Evolutionary conservation across 495 filamentous ascomycete genomes (phyloP), one percentile per base, ranked within the genome.

Genomic region (Aspergillus campestris): DNA sequence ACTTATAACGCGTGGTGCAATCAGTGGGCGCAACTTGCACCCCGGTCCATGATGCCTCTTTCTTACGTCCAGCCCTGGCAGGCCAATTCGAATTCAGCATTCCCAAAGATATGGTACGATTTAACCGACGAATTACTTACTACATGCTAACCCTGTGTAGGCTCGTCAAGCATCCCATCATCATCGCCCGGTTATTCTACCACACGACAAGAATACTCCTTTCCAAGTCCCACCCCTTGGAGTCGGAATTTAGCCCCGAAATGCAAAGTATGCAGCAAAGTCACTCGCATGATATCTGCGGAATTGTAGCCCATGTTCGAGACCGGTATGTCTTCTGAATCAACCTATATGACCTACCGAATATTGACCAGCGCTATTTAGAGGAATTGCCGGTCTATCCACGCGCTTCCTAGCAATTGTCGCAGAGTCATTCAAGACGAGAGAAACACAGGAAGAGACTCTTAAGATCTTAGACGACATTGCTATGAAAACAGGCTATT

Each of bases 171-270:
- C 78, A 86, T 34, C 78, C 85, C 7, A 81, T 86, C 5, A 80
- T 89, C 30, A 75, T 95, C 34, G 89, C 84, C 8, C 80, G 87
- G 8, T 73, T 96, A n/a, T 88, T 95, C 51, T 97, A 94, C 58
- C 91, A 96, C 56, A 90, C 85, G 0, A 78, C 84, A 28, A 81
- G 89, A 63, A 80, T 82, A 44, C 59, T 95, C 8, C 73, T 97
- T n/a, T 75, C 84, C 3, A 87, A 89, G 51, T 82, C 78, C 15
- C 82, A 96, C 59, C 90, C 91, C 0, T 61, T 78, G 12, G 72
- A 75, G 34, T 74, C 73, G 8, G 72, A 79, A 40, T 55, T 62
- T 31, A 55, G 53, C 31, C 44, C 56, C 4, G 82, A 89, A 45
- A 86, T 90, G 78, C 78, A 70, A 34, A 71, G 77, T 9, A 70